Conservation (phyloP, 2,329 filamentous ascomycete genomes). For the Emergomyces orientalis region DNA sequence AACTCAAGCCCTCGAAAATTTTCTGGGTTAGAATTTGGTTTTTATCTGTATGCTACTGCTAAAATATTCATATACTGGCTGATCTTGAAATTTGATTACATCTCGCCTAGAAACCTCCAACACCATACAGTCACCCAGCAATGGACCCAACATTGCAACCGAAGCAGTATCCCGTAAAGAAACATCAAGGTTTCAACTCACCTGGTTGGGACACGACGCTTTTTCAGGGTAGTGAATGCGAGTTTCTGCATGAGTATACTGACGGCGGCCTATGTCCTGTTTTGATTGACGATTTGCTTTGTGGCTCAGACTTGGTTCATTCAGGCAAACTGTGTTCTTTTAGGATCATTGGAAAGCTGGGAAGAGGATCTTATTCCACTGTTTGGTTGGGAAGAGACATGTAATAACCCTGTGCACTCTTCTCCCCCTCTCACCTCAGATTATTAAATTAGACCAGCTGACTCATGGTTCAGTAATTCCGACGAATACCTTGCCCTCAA, state of each 20-base stretch:
- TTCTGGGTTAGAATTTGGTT: too few relatives aligned
- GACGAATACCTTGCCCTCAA: constrained; percentile 8
- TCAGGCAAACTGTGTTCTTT: constrained; percentile 8
- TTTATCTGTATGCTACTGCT: too few relatives aligned
- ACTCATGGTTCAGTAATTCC: constrained; percentile 6
- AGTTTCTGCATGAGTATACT: constrained; percentile 4
- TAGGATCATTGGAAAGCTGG: constrained; percentile 13
- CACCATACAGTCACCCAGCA: not conserved
- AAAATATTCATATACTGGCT: not conserved
- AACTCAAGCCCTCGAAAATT: too few relatives aligned
- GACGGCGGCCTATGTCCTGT: constrained; percentile 11
- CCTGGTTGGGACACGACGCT: not conserved
- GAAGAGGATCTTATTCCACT: constrained; percentile 13
- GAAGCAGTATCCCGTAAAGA: constrained; percentile 6
- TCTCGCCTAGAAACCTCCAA: not conserved
- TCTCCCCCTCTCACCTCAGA: not conserved
- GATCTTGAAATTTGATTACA: not conserved
- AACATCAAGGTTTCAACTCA: not conserved
- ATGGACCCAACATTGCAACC: constrained; percentile 4
- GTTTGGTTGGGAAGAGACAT: constrained; percentile 13
- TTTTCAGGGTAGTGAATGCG: constrained; percentile 7
- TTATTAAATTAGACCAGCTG: constrained; percentile 4
- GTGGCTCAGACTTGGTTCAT: constrained; percentile 10
- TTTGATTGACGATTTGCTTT: constrained; percentile 11
- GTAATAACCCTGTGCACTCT: constrained; percentile 3